Evolutionary conservation across 495 filamentous ascomycete genomes (phyloP).

Genomic region (Penicillium desertorum): DNA sequence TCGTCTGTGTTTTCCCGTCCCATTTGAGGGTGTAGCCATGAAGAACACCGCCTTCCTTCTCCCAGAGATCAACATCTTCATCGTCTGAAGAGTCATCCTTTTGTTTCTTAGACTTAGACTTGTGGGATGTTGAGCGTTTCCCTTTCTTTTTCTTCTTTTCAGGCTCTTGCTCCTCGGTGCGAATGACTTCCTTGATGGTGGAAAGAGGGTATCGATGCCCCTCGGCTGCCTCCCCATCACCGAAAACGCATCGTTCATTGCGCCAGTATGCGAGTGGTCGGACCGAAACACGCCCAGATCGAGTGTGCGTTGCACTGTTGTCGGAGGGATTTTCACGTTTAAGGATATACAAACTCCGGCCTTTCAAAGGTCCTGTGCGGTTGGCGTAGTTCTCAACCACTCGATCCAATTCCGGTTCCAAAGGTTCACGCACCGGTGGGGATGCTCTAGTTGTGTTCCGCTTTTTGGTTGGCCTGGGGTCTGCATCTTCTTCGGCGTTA

Average conservation of each 20-base stretch:
- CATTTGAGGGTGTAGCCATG: conserved; percentile 57
- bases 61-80: conserved; percentile 59
- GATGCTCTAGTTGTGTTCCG: conserved; percentile 25
- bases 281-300: conserved; percentile 58
- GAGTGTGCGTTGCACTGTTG: conserved; percentile 48
- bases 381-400: conserved; percentile 46
- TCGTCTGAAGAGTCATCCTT: conserved; percentile 43
- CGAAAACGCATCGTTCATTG: conserved; percentile 74
- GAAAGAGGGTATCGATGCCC: conserved; percentile 58
- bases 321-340: conserved; percentile 65
- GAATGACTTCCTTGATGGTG: conserved; percentile 70
- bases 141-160: conserved; percentile 32
- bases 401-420: conserved; percentile 40
- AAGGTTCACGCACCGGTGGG: conserved; percentile 18
- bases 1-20: conserved; percentile 52
- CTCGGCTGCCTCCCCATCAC: conserved; percentile 53
- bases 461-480: conserved; percentile 39
- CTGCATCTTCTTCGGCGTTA: conserved; percentile 23
- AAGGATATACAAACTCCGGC: conserved; percentile 66
- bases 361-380: conserved; percentile 47
- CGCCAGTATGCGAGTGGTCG: conserved; percentile 86
- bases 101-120: conserved; percentile 39
- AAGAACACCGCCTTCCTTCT: conserved; percentile 57
- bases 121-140: conserved; percentile 34
- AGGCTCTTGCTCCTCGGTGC: conserved; percentile 62